Conservation (phyloP, 2,329 filamentous ascomycete species). For the Fragosphaeria purpurea region DNA sequence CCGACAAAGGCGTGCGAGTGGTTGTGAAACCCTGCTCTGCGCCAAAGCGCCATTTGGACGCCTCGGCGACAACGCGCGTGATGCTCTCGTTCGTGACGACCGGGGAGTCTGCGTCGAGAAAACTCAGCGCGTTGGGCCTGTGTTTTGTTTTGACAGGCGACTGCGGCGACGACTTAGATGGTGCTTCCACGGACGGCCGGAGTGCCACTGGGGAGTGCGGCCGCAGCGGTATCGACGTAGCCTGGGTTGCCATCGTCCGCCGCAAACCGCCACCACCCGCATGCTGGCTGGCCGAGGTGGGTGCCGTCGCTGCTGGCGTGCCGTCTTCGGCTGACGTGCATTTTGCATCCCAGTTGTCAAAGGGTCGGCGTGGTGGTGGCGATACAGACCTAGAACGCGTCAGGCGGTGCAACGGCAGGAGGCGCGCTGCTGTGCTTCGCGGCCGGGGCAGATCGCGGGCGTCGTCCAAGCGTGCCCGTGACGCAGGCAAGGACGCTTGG, state of each 20-base stretch:
- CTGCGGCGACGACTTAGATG: neutral
- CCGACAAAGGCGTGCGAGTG: neutral
- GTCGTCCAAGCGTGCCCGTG: too few species aligned
- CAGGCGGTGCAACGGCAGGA: neutral
- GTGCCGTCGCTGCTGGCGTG: too few species aligned
- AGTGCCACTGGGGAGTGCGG: too few species aligned
- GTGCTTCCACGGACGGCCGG: too few species aligned
- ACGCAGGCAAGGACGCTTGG: neutral
- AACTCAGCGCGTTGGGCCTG: conserved; percentile 35
- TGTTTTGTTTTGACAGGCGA: neutral
- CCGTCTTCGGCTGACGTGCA: too few species aligned
- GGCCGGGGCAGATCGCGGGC: too few species aligned
- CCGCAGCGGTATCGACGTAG: too few species aligned
- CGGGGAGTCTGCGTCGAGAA: conserved; percentile 50
- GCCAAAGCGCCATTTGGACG: conserved; percentile 17
- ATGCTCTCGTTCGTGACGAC: conserved; percentile 27
- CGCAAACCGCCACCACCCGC: too few species aligned
- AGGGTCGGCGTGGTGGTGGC: neutral
- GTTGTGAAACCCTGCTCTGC: conserved; percentile 7
- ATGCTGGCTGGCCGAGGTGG: too few species aligned
- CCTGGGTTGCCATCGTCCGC: too few species aligned
- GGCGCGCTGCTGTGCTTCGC: too few species aligned
- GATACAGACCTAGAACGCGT: neutral
- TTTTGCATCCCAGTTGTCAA: too few species aligned
- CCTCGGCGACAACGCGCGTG: conserved; percentile 21